A percentile compares a stretch with the other conserved stretches of the same genome.
Conservation (phyloP, 768 basidiomycete species). For the Megacollybia marginata region DNA sequence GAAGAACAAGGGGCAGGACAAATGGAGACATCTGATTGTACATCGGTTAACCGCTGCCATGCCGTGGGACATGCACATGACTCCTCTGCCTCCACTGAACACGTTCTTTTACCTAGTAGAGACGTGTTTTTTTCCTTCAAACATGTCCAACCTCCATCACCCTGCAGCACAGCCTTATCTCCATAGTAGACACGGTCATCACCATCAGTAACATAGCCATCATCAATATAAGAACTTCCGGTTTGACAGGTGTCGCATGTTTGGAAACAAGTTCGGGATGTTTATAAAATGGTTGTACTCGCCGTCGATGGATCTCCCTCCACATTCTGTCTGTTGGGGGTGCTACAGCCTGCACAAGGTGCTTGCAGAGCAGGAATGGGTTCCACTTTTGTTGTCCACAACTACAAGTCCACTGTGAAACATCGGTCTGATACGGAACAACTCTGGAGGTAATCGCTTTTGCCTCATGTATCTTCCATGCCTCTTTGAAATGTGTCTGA, state of each 20-base stretch:
- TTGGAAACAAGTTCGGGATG: slow-evolving; percentile 3
- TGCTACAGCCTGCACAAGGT: slow-evolving; percentile 13
- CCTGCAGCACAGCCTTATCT: neutral
- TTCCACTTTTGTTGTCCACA: slow-evolving; percentile 13
- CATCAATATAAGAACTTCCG: neutral
- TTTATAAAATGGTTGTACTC: slow-evolving; percentile 8
- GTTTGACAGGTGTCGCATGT: neutral
- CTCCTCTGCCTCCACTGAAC: too few relatives aligned
- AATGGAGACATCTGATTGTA: too few relatives aligned
- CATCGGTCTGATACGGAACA: slow-evolving; percentile 3
- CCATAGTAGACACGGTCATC: slow-evolving; percentile 7
- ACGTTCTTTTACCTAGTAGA: neutral
- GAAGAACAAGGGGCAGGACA: too few relatives aligned
- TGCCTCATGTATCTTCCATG: slow-evolving; percentile 4
- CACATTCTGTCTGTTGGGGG: slow-evolving; percentile 6
- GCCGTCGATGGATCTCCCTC: slow-evolving; percentile 4
- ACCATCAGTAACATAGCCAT: slow-evolving; percentile 7
- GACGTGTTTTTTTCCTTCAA: neutral
- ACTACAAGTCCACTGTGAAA: slow-evolving; percentile 10
- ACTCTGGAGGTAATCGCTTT: neutral
- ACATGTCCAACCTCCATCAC: neutral
- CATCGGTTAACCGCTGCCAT: too few relatives aligned
- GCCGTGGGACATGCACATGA: too few relatives aligned
- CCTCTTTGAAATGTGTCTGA: slow-evolving; percentile 7
- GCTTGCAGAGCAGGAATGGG: slow-evolving; percentile 13